These are phyloP conservation scores for Penicillium sp. DNA, from an alignment of 2,329 filamentous ascomycete species.

Conservation along the genomic window DNA sequence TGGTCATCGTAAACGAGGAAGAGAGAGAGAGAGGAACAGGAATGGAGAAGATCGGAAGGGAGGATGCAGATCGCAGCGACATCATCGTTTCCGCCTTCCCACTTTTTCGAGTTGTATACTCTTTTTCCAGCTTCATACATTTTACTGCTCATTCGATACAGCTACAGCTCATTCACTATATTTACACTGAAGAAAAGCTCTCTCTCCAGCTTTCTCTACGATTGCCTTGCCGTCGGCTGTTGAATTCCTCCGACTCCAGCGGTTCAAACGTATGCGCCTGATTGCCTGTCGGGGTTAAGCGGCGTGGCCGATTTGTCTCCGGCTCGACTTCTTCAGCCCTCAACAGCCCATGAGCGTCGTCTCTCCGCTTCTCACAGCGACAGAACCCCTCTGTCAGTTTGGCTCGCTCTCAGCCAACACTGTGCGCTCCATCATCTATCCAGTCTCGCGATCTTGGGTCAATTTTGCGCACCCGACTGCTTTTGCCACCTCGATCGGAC, in stretches of 20 bases:
- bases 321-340: constrained; percentile 5
- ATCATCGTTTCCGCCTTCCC: constrained; percentile 21
- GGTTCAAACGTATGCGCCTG: constrained; percentile 12
- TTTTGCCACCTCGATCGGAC: constrained; percentile 18
- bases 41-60: constrained; percentile 13
- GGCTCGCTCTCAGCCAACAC: constrained; percentile 1
- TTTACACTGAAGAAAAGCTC: neutral
- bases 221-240: neutral
- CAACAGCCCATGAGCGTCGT: constrained; percentile 19
- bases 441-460: constrained; percentile 1
- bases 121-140: neutral
- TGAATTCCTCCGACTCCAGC: neutral
- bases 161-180: no score
- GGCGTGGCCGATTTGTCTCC: constrained; percentile 25
- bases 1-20: constrained; percentile 13
- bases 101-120: constrained; percentile 4
- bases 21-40: neutral
- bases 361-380: constrained; percentile 7
- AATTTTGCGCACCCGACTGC: neutral
- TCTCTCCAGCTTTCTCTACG: neutral
- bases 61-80: constrained; percentile 17
- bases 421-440: neutral
- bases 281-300: constrained; percentile 27
- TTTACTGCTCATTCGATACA: neutral
- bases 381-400: constrained; percentile 8